phyloP scores from a whole-genome alignment of 2,329 filamentous ascomycete species.

The Trichoderma asperellum region DNA sequence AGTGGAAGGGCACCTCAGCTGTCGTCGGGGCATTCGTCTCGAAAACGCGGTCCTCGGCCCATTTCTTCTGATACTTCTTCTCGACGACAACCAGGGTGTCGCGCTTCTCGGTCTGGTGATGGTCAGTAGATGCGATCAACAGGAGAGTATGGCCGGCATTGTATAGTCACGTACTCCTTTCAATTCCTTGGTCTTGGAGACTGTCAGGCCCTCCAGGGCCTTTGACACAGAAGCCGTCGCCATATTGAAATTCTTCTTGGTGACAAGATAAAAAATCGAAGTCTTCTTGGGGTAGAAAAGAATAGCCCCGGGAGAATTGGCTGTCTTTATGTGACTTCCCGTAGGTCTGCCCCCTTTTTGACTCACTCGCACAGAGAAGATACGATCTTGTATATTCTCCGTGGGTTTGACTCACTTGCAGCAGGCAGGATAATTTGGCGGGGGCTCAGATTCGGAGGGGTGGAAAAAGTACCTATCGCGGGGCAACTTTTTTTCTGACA shows the following conservation, averaged over 20 bases:
- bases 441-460: constrained; percentile 35
- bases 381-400: constrained; percentile 18
- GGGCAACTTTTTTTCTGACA: constrained; percentile 36
- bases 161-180: constrained; percentile 53
- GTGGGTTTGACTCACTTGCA: constrained; percentile 43
- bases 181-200: constrained; percentile 65
- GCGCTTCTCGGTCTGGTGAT: constrained; percentile 76
- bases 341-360: constrained; percentile 16
- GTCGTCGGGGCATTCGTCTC: constrained; percentile 82
- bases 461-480: constrained; percentile 41
- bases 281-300: not conserved
- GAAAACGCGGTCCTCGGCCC: constrained; percentile 64
- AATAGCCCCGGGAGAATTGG: not conserved
- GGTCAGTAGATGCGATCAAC: not conserved
- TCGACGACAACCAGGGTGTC: constrained; percentile 81
- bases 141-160: not conserved
- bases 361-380: constrained; percentile 27
- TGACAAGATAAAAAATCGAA: not conserved
- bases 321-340: constrained; percentile 21
- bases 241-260: constrained; percentile 42
- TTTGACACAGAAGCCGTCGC: constrained; percentile 48
- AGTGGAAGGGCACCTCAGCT: constrained; percentile 74
- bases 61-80: constrained; percentile 86
- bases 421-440: constrained; percentile 29
- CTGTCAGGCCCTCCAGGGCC: constrained; percentile 55